Evolutionary conservation across 2,329 filamentous ascomycete species (phyloP), one percentile per base, ranked within the genome.

Genomic region (Lasiodiplodia citricola): DNA sequence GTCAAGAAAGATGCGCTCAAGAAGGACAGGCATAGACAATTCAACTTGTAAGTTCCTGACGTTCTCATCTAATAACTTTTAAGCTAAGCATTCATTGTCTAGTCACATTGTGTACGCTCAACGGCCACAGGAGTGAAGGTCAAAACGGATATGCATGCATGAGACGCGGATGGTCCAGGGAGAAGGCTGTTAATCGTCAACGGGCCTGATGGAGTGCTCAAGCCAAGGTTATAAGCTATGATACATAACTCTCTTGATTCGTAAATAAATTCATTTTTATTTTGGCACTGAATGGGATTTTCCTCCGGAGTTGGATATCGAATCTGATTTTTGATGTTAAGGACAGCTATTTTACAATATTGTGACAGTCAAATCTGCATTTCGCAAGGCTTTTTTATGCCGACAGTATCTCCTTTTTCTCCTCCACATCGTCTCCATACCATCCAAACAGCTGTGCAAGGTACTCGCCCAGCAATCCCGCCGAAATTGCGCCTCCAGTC

Each of bases 381-480:
- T 38, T 18, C 0, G 3, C n/a, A 2, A 64, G 16, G 0, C 14
- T 6, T 23, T 25, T 31, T 37, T 35, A 44, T 23, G 25, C 44
- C 55, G 18, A 11, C n/a, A 60, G 3, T 21, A 18, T 6, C 66
- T 52, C 25, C 21, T 54, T 37, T 35, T 23, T 13, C 25, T n/a
- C 23, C 28, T 68, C 55, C 50, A 18, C 31, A 28, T 68, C 23
- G 4, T 68, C 47, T 18, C 56, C 66, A 21, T 68, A 68, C 66
- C 66, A 68, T 7, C 68, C 68, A 38, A 63, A 21, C 16, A 70
- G 41, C 21, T 51, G 74, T 2, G 73, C 73, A 7, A 74, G 38
- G 75, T 90, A 90, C 70, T 90, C 88, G 14, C 82, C 83, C 44
- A 84, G 73, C 70, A 90, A 75, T 3, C 88, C 88, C 38, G 86